Conservation (phyloP, 1,284 basidiomycete genomes). For the Cryptococcus sp. region DNA sequence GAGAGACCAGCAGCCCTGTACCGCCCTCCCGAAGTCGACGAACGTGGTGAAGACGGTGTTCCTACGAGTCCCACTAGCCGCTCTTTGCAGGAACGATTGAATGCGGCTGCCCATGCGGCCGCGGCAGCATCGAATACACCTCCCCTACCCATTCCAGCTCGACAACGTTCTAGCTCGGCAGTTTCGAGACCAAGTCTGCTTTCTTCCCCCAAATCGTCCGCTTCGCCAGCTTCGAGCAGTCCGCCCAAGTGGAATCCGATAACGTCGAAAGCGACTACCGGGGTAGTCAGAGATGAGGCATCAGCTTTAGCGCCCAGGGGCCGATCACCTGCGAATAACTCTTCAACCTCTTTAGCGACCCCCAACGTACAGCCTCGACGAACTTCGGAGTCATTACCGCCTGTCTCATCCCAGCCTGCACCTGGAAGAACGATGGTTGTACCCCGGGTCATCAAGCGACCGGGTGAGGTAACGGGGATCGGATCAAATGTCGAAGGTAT, state of each 20-base stretch:
- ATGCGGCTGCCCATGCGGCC: slow-evolving; percentile 34
- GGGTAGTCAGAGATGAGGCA: slow-evolving; percentile 13
- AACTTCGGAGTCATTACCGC: slow-evolving; percentile 4
- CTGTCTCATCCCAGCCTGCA: slow-evolving; percentile 34
- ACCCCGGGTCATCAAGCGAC: slow-evolving; percentile 44
- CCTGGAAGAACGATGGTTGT: slow-evolving; percentile 44
- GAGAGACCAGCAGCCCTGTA: slow-evolving; percentile 30
- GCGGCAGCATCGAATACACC: not conserved
- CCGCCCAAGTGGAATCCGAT: slow-evolving; percentile 25
- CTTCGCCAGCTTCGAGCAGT: slow-evolving; percentile 13
- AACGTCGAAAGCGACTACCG: slow-evolving; percentile 23
- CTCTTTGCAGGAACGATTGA: slow-evolving; percentile 41
- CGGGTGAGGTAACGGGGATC: slow-evolving; percentile 43
- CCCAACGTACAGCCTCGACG: slow-evolving; percentile 1
- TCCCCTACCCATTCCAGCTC: slow-evolving; percentile 6
- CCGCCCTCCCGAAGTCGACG: slow-evolving; percentile 34
- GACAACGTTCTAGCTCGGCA: slow-evolving; percentile 15
- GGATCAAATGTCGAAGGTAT: slow-evolving; percentile 20
- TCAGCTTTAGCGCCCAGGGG: slow-evolving; percentile 1
- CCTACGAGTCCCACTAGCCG: slow-evolving; percentile 2
- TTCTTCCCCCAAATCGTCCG: slow-evolving; percentile 17
- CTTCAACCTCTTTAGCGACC: slow-evolving; percentile 1
- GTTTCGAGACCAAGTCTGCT: slow-evolving; percentile 16
- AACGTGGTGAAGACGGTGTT: slow-evolving; percentile 6
- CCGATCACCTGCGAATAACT: not conserved